Conservation (phyloP, 2,329 filamentous ascomycete genomes). For the Colletotrichum higginsianum region DNA sequence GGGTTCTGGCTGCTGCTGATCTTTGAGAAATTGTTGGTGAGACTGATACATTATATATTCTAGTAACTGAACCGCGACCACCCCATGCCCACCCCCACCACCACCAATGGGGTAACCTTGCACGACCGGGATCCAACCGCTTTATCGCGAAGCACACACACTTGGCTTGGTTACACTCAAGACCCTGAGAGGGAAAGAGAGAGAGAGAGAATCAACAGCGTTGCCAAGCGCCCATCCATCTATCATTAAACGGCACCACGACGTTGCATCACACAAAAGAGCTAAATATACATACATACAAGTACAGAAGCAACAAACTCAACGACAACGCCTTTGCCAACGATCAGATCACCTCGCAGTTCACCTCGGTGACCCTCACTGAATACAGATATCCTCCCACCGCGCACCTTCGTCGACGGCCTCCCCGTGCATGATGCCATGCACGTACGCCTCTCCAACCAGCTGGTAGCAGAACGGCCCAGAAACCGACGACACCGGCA, state of each 20-base stretch:
- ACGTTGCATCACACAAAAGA: no score
- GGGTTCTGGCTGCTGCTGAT: no score
- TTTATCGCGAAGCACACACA: no score
- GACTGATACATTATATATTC: no score
- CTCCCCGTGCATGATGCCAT: constrained; percentile 40
- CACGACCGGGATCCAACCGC: not conserved
- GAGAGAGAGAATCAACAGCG: not conserved
- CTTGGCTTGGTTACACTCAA: no score
- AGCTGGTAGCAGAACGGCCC: constrained; percentile 1
- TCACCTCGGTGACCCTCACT: not conserved
- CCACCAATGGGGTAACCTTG: not conserved
- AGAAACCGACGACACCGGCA: not conserved
- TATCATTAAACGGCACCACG: no score
- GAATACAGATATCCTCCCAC: constrained; percentile 27
- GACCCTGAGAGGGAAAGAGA: no score
- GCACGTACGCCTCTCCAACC: constrained; percentile 26
- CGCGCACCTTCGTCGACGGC: not conserved
- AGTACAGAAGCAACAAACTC: not conserved
- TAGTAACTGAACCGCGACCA: no score
- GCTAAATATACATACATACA: not conserved
- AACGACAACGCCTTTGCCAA: no score
- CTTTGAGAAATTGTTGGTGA: no score
- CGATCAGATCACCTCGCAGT: no score
- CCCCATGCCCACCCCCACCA: no score
- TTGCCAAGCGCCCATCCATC: not conserved